Percentiles rank a stretch among this genome's conserved stretches.
phyloP scores from a whole-genome alignment of 2,329 filamentous ascomycete genomes.

The Colletotrichum liriopes region DNA sequence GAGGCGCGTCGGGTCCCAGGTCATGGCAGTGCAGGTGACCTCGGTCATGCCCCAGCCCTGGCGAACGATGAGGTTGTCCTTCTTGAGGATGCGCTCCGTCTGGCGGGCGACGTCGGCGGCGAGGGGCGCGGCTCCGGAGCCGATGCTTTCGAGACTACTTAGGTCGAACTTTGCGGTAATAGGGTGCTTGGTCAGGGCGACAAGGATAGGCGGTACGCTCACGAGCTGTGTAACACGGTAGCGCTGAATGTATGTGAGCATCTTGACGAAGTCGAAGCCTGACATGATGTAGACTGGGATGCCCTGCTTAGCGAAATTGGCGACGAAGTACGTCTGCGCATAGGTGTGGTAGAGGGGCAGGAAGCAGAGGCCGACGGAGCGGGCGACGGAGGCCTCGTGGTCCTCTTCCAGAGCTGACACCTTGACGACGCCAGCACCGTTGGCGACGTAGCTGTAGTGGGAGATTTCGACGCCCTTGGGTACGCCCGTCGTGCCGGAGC shows the following conservation, averaged over 20 bases:
- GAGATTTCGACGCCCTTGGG: slow-evolving; percentile 89
- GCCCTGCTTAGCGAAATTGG: slow-evolving; percentile 68
- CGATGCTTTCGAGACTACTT: slow-evolving; percentile 72
- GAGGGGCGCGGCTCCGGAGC: slow-evolving; percentile 80
- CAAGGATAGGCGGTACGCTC: slow-evolving; percentile 82
- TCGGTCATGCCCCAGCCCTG: slow-evolving; percentile 95
- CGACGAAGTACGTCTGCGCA: slow-evolving; percentile 80
- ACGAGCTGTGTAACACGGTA: slow-evolving; percentile 78
- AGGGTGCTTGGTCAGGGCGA: slow-evolving; percentile 81
- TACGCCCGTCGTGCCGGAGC: slow-evolving; percentile 83
- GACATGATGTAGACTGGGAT: slow-evolving; percentile 84
- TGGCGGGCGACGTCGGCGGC: slow-evolving; percentile 70
- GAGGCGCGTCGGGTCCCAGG: slow-evolving; percentile 70
- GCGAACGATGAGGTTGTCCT: slow-evolving; percentile 54
- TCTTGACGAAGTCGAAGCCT: slow-evolving; percentile 81
- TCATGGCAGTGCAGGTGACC: slow-evolving; percentile 78
- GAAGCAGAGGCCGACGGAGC: slow-evolving; percentile 72
- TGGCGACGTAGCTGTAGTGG: slow-evolving; percentile 84
- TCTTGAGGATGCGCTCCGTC: slow-evolving; percentile 64
- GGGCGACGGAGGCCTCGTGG: slow-evolving; percentile 58
- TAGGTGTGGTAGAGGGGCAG: slow-evolving; percentile 85
- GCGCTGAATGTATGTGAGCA: slow-evolving; percentile 78
- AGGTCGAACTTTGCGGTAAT: slow-evolving; percentile 77
- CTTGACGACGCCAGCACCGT: slow-evolving; percentile 73
- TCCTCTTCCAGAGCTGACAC: slow-evolving; percentile 63